A percentile compares a stretch with the other conserved stretches of the same genome.
These are phyloP conservation scores for Candida ponderosae DNA, from an alignment of 805 yeast genomes.

Conservation along the genomic window DNA sequence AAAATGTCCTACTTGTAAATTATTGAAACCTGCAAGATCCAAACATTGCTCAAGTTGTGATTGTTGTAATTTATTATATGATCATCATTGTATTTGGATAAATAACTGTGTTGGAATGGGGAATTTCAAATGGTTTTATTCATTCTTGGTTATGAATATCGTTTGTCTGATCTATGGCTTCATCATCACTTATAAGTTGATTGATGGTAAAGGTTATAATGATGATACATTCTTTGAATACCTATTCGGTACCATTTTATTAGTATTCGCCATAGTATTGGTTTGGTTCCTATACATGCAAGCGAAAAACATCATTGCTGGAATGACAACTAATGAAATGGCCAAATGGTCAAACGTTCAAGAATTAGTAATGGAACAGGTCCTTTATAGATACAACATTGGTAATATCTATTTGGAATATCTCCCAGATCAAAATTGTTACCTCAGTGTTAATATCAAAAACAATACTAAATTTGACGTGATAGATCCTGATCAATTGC, in stretches of 20 bases:
- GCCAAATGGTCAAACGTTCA: slow-evolving; percentile 66
- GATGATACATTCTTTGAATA: slow-evolving; percentile 21
- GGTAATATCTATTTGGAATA: slow-evolving; percentile 13
- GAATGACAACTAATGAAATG: slow-evolving; percentile 70
- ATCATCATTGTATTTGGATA: slow-evolving; percentile 69
- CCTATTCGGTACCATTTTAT: slow-evolving; percentile 36
- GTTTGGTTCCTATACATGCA: slow-evolving; percentile 38
- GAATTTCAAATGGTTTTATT: slow-evolving; percentile 54
- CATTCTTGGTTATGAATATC: slow-evolving; percentile 44
- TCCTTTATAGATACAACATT: slow-evolving; percentile 18
- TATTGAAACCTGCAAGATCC: slow-evolving; percentile 62
- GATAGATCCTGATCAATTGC: slow-evolving; percentile 2
- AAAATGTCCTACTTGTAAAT: slow-evolving; percentile 48
- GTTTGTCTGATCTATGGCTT: slow-evolving; percentile 37
- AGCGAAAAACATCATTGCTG: slow-evolving; percentile 43
- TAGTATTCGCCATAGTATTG: slow-evolving; percentile 34
- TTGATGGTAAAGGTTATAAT: slow-evolving; percentile 10
- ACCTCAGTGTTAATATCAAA: slow-evolving; percentile 14
- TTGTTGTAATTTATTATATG: slow-evolving; percentile 54
- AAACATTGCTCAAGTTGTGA: slow-evolving; percentile 70
- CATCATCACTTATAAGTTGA: slow-evolving; percentile 9
- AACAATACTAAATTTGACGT: slow-evolving; percentile 5
- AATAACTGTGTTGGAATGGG: slow-evolving; percentile 69
- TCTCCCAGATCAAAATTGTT: slow-evolving; percentile 11
- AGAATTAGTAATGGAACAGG: slow-evolving; percentile 35